Conservation (phyloP, 352 stramenopile species). For the Phytophthora nicotianae region DNA sequence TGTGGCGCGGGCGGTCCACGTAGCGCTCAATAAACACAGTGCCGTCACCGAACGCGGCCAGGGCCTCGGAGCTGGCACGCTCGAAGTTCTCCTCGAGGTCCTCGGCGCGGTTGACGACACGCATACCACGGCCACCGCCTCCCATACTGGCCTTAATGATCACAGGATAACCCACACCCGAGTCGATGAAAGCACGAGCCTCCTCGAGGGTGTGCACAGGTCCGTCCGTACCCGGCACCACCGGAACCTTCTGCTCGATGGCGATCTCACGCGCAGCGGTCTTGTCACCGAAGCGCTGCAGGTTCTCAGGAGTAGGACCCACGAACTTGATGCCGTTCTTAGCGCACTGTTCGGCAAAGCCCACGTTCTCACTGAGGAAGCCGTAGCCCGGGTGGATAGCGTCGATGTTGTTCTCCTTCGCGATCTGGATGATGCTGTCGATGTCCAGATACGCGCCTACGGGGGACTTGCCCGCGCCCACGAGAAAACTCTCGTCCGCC, state of each 20-base stretch:
- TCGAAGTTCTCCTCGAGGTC: conserved; percentile 91
- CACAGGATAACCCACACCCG: conserved; percentile 93
- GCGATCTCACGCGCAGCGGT: conserved; percentile 87
- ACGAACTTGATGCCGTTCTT: conserved; percentile 95
- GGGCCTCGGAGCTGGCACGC: conserved; percentile 82
- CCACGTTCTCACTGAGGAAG: conserved; percentile 96
- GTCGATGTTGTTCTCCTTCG: conserved; percentile 92
- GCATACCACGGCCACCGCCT: conserved; percentile 97
- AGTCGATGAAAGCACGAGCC: conserved; percentile 90
- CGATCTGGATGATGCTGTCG: conserved; percentile 92
- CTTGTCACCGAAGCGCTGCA: conserved; percentile 91
- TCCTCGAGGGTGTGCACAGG: conserved; percentile 90
- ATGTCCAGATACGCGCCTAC: conserved; percentile 97
- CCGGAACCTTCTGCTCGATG: conserved; percentile 88
- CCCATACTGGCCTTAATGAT: conserved; percentile 99
- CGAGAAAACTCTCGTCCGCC: conserved; percentile 96
- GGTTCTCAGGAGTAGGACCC: conserved; percentile 93
- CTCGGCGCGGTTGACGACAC: conserved; percentile 84
- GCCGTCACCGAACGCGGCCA: conserved; percentile 94
- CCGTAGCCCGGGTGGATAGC: conserved; percentile 98
- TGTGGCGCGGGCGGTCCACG: conserved; percentile 94
- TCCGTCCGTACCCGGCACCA: conserved; percentile 91
- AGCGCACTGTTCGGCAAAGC: conserved; percentile 93
- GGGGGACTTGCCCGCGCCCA: conserved; percentile 90
- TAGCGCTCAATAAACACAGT: conserved; percentile 97